Base-by-base conservation (phyloP, 441 rosid species). In the Lepidium campestre region DNA sequence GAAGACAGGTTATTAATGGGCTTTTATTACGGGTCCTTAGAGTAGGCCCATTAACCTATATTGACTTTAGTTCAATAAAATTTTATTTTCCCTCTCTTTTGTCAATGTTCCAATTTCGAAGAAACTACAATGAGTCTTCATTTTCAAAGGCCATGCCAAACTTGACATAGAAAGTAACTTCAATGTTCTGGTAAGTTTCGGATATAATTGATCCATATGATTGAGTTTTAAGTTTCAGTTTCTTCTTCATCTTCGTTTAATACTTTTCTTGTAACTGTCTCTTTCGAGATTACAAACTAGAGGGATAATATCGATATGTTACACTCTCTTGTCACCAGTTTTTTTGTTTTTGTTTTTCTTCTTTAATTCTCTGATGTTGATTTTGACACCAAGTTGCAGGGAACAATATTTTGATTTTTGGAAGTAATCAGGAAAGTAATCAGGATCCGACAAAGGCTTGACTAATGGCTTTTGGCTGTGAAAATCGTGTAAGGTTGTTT, bases 401-500 rank as follows among this genome's bases (percentile, higher is more conserved):
- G n/a, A 54, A 7, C 18, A 55, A 14, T 17, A 35, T 34, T 47
- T 13, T n/a, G n/a, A n/a, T n/a, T n/a, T n/a, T n/a, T n/a, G n/a
- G n/a, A n/a, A n/a, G n/a, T n/a, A n/a, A n/a, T n/a, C n/a, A n/a
- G n/a, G 48, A 47, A 15, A 15, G 7, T 46, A 36, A 54, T 36
- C 6, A 72, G 61, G 65, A 25, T 49, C 35, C 45, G 8, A 52
- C 12, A 27, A 45, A 62, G 12, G 7, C 23, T 4, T 58, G 35
- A 53, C 7, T 44, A 7, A 73, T 73, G 77, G 68, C 29, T 59
- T 59, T 73, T 18, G 72, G 63, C 18, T 39, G 27, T 15, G 72
- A 67, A 17, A 73, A 55, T 60, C 77, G 77, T 73, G 58, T 66
- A 36, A 73, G 65, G 65, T 57, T 22, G 17, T 17, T 67, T 35